Conservation (phyloP, 139 green algal species). For the Raphidocelis subcapitata region DNA sequence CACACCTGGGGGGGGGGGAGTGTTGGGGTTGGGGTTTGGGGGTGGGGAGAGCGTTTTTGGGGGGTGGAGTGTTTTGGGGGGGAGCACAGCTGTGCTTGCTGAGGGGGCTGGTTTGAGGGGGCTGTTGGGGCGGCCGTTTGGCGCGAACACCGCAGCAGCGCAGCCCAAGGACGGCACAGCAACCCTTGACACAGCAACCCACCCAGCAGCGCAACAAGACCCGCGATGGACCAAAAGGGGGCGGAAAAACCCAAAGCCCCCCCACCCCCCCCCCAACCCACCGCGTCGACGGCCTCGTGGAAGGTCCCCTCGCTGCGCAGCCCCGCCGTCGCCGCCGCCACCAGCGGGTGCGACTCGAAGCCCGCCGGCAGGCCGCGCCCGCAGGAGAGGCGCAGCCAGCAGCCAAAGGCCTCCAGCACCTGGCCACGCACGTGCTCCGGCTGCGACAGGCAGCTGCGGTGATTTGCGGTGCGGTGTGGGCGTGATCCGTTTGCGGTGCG, state of each 20-base stretch:
- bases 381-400: constrained; percentile 72
- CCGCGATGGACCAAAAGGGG: too few relatives aligned
- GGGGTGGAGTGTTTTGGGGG: too few relatives aligned
- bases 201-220: too few relatives aligned
- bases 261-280: constrained; percentile 15
- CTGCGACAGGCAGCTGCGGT: constrained; percentile 33
- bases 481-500: too few relatives aligned
- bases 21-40: not conserved
- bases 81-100: too few relatives aligned
- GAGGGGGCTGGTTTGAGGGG: too few relatives aligned
- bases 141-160: too few relatives aligned
- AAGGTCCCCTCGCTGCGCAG: constrained; percentile 64
- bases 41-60: not conserved
- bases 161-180: too few relatives aligned
- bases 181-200: too few relatives aligned
- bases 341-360: constrained; percentile 36
- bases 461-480: too few relatives aligned
- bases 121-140: too few relatives aligned
- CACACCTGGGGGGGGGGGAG: constrained; percentile 27
- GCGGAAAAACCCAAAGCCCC: not conserved
- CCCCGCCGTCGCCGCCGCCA: constrained; percentile 63
- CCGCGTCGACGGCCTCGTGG: constrained; percentile 76
- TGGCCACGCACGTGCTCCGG: constrained; percentile 34
- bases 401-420: constrained; percentile 74
- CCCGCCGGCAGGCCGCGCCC: constrained; percentile 2